A percentile compares a stretch with the other conserved stretches of the same genome.
Evolutionary conservation across 2,329 filamentous ascomycete species (phyloP).

Genomic region (Dryadomyces sulphureus): DNA sequence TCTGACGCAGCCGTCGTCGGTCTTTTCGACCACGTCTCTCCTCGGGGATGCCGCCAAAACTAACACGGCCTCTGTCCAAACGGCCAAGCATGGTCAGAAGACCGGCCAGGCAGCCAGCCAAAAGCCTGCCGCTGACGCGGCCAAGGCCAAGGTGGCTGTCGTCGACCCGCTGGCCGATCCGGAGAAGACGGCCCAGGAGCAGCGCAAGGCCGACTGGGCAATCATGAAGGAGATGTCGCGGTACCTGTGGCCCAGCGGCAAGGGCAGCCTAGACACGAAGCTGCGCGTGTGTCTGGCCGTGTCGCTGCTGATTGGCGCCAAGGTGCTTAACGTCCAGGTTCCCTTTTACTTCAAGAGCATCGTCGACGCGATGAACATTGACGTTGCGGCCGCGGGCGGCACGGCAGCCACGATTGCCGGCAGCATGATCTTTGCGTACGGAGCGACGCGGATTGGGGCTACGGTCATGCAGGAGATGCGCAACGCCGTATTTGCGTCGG

Average conservation of each 20-base stretch:
- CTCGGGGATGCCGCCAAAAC: background rate
- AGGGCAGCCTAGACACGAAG: constrained; percentile 70
- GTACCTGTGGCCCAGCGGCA: constrained; percentile 93
- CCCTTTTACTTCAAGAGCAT: constrained; percentile 99
- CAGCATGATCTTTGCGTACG: constrained; percentile 87
- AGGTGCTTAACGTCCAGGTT: constrained; percentile 93
- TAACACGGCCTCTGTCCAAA: background rate
- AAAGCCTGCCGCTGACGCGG: background rate
- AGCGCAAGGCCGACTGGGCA: constrained; percentile 93
- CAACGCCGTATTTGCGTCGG: constrained; percentile 92
- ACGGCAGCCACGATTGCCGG: constrained; percentile 82
- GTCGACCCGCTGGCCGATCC: constrained; percentile 46
- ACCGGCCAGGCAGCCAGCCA: background rate
- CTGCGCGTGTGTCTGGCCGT: constrained; percentile 77
- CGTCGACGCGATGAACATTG: constrained; percentile 94
- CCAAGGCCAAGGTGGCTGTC: background rate
- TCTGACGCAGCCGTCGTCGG: background rate
- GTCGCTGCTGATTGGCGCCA: constrained; percentile 70
- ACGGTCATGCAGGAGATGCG: constrained; percentile 85
- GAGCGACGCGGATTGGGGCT: constrained; percentile 72
- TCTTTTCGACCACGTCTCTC: background rate
- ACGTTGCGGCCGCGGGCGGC: constrained; percentile 59
- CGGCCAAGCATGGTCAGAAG: too few species aligned
- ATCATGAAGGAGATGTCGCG: constrained; percentile 97
- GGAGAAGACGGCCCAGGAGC: constrained; percentile 63